Evolutionary conservation across 2,329 filamentous ascomycete genomes (phyloP), one percentile per base, ranked within the genome.

Genomic region (Chaetoscypha palmicola): DNA sequence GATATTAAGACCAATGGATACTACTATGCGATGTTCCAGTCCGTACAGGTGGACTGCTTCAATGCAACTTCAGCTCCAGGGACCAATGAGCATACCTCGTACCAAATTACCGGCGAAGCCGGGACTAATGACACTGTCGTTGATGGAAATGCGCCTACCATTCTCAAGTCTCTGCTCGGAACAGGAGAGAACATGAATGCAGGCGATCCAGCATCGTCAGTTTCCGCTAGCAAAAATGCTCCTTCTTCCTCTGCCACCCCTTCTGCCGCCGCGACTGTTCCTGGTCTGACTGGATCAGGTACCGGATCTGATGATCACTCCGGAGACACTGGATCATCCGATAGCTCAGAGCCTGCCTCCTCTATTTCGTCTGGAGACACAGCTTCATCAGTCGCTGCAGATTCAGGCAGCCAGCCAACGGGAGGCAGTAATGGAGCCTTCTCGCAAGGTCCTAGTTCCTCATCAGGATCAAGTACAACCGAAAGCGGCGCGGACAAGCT

Each of bases 21-120:
- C 73, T 95, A 92, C 72, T 96, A 84, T 62, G 85, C 89, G 42
- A 78, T 77, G 33, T 78, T 96, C 58, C 73, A 79, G 43, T 79
- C 89, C 43, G 78, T 98, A 47, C 74, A 71, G n/a, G 80, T 97
- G 26, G 69, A 89, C 54, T 98, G 92, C 80, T 97, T 86, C 72
- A 75, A 90, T 55, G 71, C 75, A 24, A 63, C 67, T 43, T 66
- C 54, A 14, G 58, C 62, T 0, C 80, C 87, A 3, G 92, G 91
- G 22, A 73, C 76, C 17, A 84, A 80, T 65, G 77, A 73, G 43
- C 77, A 78, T 52, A 75, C 71, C 54, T 81, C 82, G 19, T 98
- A 97, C 73, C 76, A 79, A 53, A 95, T 86, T 72, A 82, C 75
- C 49, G 70, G 77, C 58, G 58, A 63, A 17, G 64, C 66, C 1